Percentiles rank a stretch among this genome's conserved stretches.
phyloP scores from a whole-genome alignment of 225 moss, liverwort and hornwort species.

The Pleurozium schreberi region DNA sequence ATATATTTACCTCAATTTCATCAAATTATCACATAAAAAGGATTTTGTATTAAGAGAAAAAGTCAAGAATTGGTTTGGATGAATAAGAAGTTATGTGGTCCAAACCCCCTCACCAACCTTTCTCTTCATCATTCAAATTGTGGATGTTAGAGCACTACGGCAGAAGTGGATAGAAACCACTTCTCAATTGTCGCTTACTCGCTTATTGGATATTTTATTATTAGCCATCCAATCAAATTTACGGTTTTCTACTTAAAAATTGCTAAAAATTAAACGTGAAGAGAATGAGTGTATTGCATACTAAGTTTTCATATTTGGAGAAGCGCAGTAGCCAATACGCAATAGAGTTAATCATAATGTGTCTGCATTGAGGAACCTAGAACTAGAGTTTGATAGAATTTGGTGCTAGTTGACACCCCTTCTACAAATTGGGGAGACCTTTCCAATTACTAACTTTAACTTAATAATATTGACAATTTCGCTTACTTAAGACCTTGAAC shows the following conservation, averaged over 20 bases:
- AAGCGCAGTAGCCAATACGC: too few relatives aligned
- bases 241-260: not conserved
- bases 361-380: not conserved
- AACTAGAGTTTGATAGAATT: too few relatives aligned
- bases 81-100: not conserved
- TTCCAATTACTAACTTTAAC: too few relatives aligned
- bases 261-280: not conserved
- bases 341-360: not conserved
- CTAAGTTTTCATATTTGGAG: not conserved
- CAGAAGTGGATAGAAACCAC: too few relatives aligned
- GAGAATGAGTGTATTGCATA: not conserved
- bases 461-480: too few relatives aligned
- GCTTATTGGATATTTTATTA: not conserved
- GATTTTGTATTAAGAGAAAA: not conserved
- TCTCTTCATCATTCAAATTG: rapidly evolving
- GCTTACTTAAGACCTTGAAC: too few relatives aligned
- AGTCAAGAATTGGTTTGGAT: not conserved
- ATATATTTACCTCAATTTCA: not conserved
- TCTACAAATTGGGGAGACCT: not conserved
- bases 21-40: not conserved
- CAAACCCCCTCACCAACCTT: rapidly evolving
- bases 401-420: not conserved
- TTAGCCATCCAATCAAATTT: too few relatives aligned
- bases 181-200: not conserved
- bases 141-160: rapidly evolving